Base-by-base conservation (phyloP, 177 flowering plant species). In the Tripterygium wilfordii region DNA sequence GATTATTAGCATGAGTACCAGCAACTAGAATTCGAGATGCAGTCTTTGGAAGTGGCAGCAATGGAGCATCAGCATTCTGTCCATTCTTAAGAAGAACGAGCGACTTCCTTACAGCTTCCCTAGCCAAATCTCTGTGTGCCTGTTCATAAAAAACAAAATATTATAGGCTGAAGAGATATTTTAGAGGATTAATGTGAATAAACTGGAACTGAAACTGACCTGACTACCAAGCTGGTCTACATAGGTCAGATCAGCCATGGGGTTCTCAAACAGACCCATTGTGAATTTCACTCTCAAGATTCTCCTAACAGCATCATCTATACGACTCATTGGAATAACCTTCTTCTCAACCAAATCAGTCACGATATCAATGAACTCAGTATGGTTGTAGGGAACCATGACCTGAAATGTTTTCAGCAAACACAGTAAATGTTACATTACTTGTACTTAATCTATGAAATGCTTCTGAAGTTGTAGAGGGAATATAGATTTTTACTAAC, bases 41-140 rank as follows among this genome's bases (percentile, higher is more conserved):
- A 13, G 51, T 59, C 42, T 70, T 70, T 10, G 75, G 63, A 9
- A 70, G 68, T 1, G 71, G 75, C 0, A 70, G 50, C 26, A 66
- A 0, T 1, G 75, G 66, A 0, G 23, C 17, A 5, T 38, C 43
- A 1, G 36, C 50, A 19, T 44, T 18, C 33, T 66, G 24, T 8
- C 68, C 71, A 25, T 70, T 70, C 63, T 70, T 70, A 20, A 70
- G 29, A 1, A 70, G 51, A 5, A 70, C 75, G 17, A 70, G 64
- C 4, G 71, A 66, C 39, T 66, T 70, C 16, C 75, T 66, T 12
- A 70, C 75, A 0, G 71, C 75, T 49, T 70, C 75, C 41, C 75
- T 59, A 9, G 75, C 75, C 45, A 70, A 42, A 9, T 66, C 68
- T 49, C 68, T 51, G 15, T 66, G 75, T 10, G 41, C 68, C 71